Evolutionary conservation across 768 basidiomycete genomes (phyloP).

Genomic region (Collybia sp.): DNA sequence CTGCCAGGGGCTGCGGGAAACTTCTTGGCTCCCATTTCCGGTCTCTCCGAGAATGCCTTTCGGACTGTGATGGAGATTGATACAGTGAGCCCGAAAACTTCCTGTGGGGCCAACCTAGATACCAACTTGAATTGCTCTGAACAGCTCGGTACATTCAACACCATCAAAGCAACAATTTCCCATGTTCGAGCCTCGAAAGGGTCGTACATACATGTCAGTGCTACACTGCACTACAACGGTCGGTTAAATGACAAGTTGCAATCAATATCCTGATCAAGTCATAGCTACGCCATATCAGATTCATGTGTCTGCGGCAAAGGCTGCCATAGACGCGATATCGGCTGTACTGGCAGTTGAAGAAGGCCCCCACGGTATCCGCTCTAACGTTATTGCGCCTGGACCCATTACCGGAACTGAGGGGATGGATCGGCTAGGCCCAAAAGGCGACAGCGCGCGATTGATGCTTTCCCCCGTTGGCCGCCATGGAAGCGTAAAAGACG

Average conservation of each 20-base stretch:
- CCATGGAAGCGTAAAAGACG: slow-evolving; percentile 52
- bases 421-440: slow-evolving; percentile 48
- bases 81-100: slow-evolving; percentile 45
- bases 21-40: slow-evolving; percentile 84
- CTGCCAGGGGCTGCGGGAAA: slow-evolving; percentile 87
- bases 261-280: slow-evolving; percentile 9
- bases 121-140: background rate
- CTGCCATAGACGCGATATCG: slow-evolving; percentile 87
- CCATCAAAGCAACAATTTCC: slow-evolving; percentile 85
- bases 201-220: slow-evolving; percentile 85
- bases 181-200: slow-evolving; percentile 71
- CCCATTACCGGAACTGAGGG: slow-evolving; percentile 81
- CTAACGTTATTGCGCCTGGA: slow-evolving; percentile 83
- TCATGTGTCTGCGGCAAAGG: slow-evolving; percentile 94
- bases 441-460: slow-evolving; percentile 13
- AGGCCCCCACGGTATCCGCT: slow-evolving; percentile 90
- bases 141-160: slow-evolving; percentile 90
- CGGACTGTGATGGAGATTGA: slow-evolving; percentile 93
- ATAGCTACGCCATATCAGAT: slow-evolving; percentile 81
- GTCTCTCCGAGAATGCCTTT: slow-evolving; percentile 87
- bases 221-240: slow-evolving; percentile 85
- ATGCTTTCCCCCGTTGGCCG: slow-evolving; percentile 38
- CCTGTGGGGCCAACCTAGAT: background rate
- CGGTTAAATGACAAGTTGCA: slow-evolving; percentile 2
- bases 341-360: slow-evolving; percentile 88